Conservation (phyloP, 495 filamentous ascomycete genomes). For the Penicillium cinerascens region DNA sequence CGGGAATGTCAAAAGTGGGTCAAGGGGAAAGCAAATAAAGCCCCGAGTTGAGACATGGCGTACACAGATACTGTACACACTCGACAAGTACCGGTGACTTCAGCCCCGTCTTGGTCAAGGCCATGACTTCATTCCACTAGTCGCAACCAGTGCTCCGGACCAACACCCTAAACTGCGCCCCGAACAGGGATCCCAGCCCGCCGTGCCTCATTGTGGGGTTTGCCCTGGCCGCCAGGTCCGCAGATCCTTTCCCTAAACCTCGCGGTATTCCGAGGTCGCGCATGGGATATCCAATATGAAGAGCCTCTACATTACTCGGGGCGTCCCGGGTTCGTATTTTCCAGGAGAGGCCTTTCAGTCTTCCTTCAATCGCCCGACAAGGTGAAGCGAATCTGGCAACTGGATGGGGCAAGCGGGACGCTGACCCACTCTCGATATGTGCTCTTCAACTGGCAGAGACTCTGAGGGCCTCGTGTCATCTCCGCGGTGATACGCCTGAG, state of each 20-base stretch:
- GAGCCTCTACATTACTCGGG: neutral
- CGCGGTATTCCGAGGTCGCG: neutral
- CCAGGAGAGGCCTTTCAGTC: neutral
- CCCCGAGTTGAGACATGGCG: neutral
- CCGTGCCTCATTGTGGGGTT: neutral
- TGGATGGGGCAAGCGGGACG: neutral
- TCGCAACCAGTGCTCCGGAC: neutral
- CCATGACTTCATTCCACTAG: neutral
- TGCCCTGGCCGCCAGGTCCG: neutral
- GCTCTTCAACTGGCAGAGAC: neutral
- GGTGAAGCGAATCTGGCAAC: neutral
- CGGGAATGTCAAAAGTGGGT: neutral
- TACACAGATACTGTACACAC: too few species aligned
- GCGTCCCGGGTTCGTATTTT: neutral
- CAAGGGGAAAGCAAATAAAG: neutral
- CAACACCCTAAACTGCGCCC: neutral
- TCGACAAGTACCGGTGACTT: neutral
- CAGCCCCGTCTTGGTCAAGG: neutral
- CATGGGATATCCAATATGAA: neutral
- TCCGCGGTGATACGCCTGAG: neutral
- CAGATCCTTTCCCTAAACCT: neutral
- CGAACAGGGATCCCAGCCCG: neutral
- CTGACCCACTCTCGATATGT: neutral
- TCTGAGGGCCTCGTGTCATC: neutral
- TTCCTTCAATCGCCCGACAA: neutral